A percentile compares a stretch with the other conserved stretches of the same genome.
phyloP scores from a whole-genome alignment of 495 filamentous ascomycete species.

The Cairneyella variabilis region DNA sequence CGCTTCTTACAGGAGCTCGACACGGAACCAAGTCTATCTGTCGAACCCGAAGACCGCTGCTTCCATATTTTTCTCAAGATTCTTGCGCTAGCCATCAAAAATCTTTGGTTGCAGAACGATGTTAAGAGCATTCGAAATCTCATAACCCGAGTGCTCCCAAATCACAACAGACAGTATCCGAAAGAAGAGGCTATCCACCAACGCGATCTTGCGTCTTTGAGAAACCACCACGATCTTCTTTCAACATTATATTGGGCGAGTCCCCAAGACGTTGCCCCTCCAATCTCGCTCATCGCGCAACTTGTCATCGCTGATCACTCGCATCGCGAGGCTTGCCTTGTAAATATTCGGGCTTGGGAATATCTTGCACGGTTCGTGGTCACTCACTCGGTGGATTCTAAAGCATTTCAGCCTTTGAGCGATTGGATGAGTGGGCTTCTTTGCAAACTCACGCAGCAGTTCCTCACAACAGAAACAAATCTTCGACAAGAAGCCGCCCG shows the following conservation, averaged over 20 bases:
- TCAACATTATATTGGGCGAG: conserved; percentile 86
- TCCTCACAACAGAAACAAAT: conserved; percentile 42
- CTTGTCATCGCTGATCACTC: conserved; percentile 76
- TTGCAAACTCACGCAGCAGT: conserved; percentile 44
- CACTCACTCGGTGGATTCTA: conserved; percentile 45
- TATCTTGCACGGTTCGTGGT: conserved; percentile 74
- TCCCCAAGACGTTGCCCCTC: conserved; percentile 65
- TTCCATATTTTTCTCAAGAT: conserved; percentile 94
- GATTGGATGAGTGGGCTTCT: conserved; percentile 64
- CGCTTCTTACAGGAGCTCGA: conserved; percentile 73
- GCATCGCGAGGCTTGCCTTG: conserved; percentile 79
- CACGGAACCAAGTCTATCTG: conserved; percentile 52
- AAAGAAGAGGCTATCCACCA: conserved; percentile 73
- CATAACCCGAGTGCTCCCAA: conserved; percentile 76
- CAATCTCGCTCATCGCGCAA: conserved; percentile 65
- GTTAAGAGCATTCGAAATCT: conserved; percentile 74
- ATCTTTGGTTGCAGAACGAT: conserved; percentile 52
- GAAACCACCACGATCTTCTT: conserved; percentile 92
- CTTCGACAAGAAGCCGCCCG: conserved; percentile 28
- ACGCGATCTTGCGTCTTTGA: conserved; percentile 76
- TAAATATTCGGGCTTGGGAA: conserved; percentile 78
- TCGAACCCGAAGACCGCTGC: conserved; percentile 69
- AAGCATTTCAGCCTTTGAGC: conserved; percentile 53
- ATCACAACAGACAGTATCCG: conserved; percentile 80
- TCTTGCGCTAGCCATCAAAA: conserved; percentile 63